Percentiles rank a stretch among this genome's conserved stretches.
Evolutionary conservation across 306 rosid species (phyloP).

Genomic region (Inga leiocalycina): DNA sequence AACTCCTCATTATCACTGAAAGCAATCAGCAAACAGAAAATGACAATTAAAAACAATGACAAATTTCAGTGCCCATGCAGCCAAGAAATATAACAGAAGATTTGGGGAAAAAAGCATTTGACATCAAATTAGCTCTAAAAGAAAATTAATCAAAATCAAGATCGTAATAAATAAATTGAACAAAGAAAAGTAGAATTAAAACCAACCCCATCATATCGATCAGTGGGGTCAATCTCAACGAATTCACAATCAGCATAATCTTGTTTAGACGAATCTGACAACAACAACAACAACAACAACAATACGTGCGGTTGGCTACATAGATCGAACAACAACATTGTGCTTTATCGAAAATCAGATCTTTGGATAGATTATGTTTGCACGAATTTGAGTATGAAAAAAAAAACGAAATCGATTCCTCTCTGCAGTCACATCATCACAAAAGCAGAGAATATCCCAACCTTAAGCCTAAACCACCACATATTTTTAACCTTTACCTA

Average conservation of each 20-base stretch:
- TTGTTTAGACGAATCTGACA: conserved; percentile 45
- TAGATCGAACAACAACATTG: too few species aligned
- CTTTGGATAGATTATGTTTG: too few species aligned
- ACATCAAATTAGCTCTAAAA: background rate
- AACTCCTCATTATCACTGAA: background rate
- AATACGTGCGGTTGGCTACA: too few species aligned
- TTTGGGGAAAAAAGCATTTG: conserved; percentile 3
- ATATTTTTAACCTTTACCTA: background rate
- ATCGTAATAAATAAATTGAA: too few species aligned
- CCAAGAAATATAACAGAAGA: background rate
- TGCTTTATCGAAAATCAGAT: too few species aligned
- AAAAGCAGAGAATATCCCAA: background rate
- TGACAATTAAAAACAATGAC: background rate
- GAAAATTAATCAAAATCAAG: background rate
- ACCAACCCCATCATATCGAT: conserved; percentile 94
- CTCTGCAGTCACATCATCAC: too few species aligned
- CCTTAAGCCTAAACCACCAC: conserved; percentile 20
- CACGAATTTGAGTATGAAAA: too few species aligned
- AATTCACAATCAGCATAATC: conserved; percentile 71
- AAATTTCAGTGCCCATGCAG: background rate
- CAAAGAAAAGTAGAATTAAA: background rate
- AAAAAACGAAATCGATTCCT: too few species aligned
- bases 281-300: too few species aligned
- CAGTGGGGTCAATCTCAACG: conserved; percentile 83
- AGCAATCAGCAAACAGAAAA: background rate